Evolutionary conservation across 768 basidiomycete genomes (phyloP), one percentile per base, ranked within the genome.

Genomic region (Lenzites betulinus): DNA sequence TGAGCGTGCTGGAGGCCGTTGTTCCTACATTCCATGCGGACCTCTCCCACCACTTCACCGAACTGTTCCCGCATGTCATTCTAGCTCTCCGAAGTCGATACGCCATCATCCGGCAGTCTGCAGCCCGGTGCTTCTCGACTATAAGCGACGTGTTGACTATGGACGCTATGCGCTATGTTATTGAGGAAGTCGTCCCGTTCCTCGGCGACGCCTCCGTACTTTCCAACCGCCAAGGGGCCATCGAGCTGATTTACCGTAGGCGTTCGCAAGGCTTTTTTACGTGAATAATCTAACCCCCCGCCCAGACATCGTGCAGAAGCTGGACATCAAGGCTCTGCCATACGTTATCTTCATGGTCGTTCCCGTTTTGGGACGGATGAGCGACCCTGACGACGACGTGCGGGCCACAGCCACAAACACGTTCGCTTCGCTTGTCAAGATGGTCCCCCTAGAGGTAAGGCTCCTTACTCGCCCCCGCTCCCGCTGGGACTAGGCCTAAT

Each of bases 331-430:
- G 72, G 90, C 95, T 7, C 78, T 99, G 43, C 96, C 97, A 12
- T 99, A 98, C 70, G 90, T 98, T 9, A 90, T 98, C 62, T 98
- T 99, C 76, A 80, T 99, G 75, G 86, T 99, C 33, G 95, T 98
- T 0, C 97, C 97, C 0, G 86, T 98, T 6, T 85, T 99, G 8
- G 97, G 97, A 8, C 83, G 97, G 36, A 99, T 98, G 97, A 98
- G 94, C 67, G 97, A 99, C 72, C 71, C 86, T 5, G 88, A 98
- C 68, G 93, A 95, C 62, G 90, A 92, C 60, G 90, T 97, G 42
- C 89, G 97, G 26, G 86, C 96, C 28, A 86, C 93, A 2, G 89
- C 97, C 3, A 98, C 97, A n/a, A 95, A 94, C 70, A 95, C 95
- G 0, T 99, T 99, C 69, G 97, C 97, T 0, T 91, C 93, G 0